Evolutionary conservation across 106 monocot genomes (phyloP).

Genomic region (Agapanthus africanus): DNA sequence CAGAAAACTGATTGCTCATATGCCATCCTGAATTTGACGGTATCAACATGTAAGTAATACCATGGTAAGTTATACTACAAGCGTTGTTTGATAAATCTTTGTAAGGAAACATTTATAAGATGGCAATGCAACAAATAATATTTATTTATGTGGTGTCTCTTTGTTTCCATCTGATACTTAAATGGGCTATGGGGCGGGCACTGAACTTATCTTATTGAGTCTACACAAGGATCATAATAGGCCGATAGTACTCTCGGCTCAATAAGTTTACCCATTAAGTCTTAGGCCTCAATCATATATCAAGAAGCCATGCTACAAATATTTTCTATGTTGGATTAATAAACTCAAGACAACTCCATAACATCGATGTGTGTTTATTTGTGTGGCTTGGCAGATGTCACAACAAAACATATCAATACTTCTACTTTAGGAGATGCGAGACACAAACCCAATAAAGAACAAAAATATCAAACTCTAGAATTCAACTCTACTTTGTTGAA

Average conservation of each 20-base stretch:
- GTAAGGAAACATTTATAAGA: not conserved
- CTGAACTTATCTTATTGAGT: not conserved
- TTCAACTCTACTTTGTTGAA: too few species aligned
- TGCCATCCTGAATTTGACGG: constrained; percentile 46
- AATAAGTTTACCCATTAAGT: not conserved
- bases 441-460: too few species aligned
- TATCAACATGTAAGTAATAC: constrained; percentile 2
- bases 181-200: not conserved
- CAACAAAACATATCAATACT: too few species aligned
- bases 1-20: constrained; percentile 73
- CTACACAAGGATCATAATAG: not conserved
- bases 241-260: not conserved
- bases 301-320: not conserved
- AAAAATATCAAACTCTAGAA: too few species aligned
- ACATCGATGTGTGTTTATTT: too few species aligned
- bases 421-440: too few species aligned
- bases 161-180: constrained; percentile 6
- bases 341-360: too few species aligned
- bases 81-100: not conserved
- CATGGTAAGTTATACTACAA: not conserved
- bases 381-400: too few species aligned
- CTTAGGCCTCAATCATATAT: not conserved
- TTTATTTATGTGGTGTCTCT: not conserved
- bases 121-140: not conserved
- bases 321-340: too few species aligned